Conservation (phyloP, 2,329 filamentous ascomycete genomes). For the Exophiala sp. region DNA sequence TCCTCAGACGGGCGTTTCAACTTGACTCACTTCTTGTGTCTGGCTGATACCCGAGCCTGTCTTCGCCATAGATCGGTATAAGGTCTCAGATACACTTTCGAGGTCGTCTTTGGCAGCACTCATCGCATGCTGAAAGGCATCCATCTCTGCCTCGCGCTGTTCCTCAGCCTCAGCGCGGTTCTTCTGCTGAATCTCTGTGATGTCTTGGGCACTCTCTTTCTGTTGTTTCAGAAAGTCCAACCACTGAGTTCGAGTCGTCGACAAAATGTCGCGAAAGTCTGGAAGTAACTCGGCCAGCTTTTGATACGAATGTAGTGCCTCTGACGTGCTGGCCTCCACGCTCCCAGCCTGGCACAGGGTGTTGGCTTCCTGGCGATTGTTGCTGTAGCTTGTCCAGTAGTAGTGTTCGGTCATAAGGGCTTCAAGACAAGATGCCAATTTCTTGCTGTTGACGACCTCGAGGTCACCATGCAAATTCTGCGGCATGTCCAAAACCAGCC, state of each 20-base stretch:
- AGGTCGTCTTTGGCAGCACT: slow-evolving; percentile 14
- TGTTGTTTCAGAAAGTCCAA: slow-evolving; percentile 18
- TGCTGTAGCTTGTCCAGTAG: slow-evolving; percentile 64
- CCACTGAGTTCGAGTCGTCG: slow-evolving; percentile 17
- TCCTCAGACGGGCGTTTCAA: neutral
- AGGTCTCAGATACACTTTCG: slow-evolving; percentile 5
- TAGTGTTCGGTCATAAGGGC: slow-evolving; percentile 54
- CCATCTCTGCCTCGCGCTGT: slow-evolving; percentile 10
- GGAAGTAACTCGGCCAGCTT: slow-evolving; percentile 22
- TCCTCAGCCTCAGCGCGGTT: slow-evolving; percentile 10
- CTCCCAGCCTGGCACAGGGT: slow-evolving; percentile 60
- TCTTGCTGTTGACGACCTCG: slow-evolving; percentile 23
- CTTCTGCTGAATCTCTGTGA: slow-evolving; percentile 12
- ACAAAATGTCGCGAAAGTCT: slow-evolving; percentile 14
- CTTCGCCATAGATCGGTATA: slow-evolving; percentile 10
- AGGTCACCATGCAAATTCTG: slow-evolving; percentile 19
- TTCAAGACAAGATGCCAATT: slow-evolving; percentile 51
- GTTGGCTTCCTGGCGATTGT: slow-evolving; percentile 58
- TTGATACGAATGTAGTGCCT: slow-evolving; percentile 21
- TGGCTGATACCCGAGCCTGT: slow-evolving; percentile 9
- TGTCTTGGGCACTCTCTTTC: slow-evolving; percentile 6
- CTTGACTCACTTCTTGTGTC: slow-evolving; percentile 12
- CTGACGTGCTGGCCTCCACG: slow-evolving; percentile 16
- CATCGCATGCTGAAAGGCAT: slow-evolving; percentile 10
- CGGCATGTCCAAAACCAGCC: slow-evolving; percentile 40